phyloP scores from a whole-genome alignment of 345 rosid genomes.

The Euclidium syriacum region DNA sequence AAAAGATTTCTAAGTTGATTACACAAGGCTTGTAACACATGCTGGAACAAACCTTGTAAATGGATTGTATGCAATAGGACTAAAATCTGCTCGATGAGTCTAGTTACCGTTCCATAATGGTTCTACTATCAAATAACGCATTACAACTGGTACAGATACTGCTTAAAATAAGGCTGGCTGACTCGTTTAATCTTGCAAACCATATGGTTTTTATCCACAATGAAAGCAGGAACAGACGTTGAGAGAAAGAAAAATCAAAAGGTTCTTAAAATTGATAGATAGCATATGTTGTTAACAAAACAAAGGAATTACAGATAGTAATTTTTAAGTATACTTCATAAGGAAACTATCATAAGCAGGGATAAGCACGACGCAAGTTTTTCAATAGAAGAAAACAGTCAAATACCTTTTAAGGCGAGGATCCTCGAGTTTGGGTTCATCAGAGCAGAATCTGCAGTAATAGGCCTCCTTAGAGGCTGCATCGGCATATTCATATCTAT shows the following conservation, averaged over 20 bases:
- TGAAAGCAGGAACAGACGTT: not conserved
- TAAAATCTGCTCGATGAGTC: not conserved
- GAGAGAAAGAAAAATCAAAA: not conserved
- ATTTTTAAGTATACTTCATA: not conserved
- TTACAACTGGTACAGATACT: not conserved
- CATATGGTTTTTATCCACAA: not conserved
- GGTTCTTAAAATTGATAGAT: not conserved
- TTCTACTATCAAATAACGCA: not conserved
- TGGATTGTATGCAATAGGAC: not conserved
- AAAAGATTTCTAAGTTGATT: not conserved
- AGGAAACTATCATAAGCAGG: not conserved
- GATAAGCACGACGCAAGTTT: not conserved
- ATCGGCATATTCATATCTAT: slow-evolving; percentile 80
- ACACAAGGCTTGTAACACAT: not conserved
- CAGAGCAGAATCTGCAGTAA: slow-evolving; percentile 78
- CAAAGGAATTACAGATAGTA: not conserved
- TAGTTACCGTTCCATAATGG: not conserved
- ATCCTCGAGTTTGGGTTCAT: slow-evolving; percentile 85
- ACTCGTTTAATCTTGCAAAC: not conserved
- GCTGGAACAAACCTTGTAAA: not conserved
- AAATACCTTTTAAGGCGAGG: slow-evolving; percentile 73
- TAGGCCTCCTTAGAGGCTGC: slow-evolving; percentile 79
- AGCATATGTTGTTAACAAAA: not conserved
- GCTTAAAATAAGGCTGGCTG: not conserved
- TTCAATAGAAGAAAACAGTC: not conserved